These are phyloP conservation scores for Podaxis sp. DNA, from an alignment of 768 basidiomycete species.

Conservation along the genomic window DNA sequence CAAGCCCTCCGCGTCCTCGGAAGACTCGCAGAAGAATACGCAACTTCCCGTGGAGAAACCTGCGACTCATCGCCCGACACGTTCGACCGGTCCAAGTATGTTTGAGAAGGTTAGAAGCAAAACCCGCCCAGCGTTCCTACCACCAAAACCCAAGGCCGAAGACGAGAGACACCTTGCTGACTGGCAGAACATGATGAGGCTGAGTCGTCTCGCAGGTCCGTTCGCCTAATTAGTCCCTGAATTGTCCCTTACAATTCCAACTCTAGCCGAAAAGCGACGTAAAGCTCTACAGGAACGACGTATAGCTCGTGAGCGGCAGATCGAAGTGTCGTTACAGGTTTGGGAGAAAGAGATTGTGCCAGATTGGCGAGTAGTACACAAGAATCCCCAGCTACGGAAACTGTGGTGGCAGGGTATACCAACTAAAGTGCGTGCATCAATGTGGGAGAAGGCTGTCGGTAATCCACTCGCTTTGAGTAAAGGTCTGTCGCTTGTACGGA, in stretches of 20 bases:
- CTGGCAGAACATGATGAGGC: constrained; percentile 89
- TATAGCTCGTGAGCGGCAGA: constrained; percentile 58
- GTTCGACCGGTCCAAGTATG: constrained; percentile 64
- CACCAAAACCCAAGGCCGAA: constrained; percentile 76
- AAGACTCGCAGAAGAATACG: constrained; percentile 15
- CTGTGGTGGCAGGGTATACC: constrained; percentile 93
- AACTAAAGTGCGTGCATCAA: constrained; percentile 68
- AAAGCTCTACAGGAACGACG: constrained; percentile 64
- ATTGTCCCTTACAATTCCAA: constrained; percentile 6
- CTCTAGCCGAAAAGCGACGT: constrained; percentile 68
- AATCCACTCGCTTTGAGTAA: constrained; percentile 81
- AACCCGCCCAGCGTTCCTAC: constrained; percentile 83
- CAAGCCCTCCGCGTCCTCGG: constrained; percentile 18
- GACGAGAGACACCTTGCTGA: constrained; percentile 82
- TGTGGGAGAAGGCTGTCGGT: constrained; percentile 88
- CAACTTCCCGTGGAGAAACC: constrained; percentile 24
- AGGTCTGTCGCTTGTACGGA: constrained; percentile 42
- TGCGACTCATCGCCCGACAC: constrained; percentile 41
- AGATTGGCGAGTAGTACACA: constrained; percentile 77
- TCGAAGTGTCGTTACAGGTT: constrained; percentile 66
- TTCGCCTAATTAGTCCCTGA: constrained; percentile 11
- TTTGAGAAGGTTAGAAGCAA: constrained; percentile 81
- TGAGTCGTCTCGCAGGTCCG: constrained; percentile 71
- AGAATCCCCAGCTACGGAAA: constrained; percentile 61
- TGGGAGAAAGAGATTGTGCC: constrained; percentile 84